phyloP scores from a whole-genome alignment of 139 green algal genomes.

The Chlorella sorokiniana region DNA sequence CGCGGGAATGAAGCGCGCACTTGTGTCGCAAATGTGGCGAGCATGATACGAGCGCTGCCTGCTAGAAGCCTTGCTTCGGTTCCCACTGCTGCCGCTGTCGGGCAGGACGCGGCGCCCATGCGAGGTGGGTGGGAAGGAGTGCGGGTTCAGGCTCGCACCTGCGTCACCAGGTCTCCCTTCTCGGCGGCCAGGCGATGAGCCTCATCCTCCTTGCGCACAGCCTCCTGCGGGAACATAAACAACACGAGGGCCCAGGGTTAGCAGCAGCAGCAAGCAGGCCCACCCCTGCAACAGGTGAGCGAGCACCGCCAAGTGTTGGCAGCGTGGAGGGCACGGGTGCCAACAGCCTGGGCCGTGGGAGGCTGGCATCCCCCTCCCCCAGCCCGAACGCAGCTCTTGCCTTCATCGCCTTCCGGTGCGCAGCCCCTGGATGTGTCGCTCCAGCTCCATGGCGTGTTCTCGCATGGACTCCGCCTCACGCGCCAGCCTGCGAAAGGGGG shows the following conservation, averaged over 20 bases:
- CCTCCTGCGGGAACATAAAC: conserved; percentile 11
- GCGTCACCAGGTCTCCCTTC: conserved; percentile 1
- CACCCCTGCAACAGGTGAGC: not conserved
- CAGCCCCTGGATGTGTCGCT: conserved; percentile 33
- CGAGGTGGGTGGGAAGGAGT: not conserved
- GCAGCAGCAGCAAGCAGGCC: not conserved
- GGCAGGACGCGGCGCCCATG: not conserved
- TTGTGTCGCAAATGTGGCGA: not conserved
- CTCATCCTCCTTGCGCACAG: conserved; percentile 30
- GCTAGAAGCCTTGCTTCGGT: not conserved
- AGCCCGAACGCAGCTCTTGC: not conserved
- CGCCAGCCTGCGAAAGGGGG: conserved; percentile 17
- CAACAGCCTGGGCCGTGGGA: not conserved
- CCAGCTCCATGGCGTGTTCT: conserved; percentile 30
- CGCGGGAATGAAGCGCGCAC: too few relatives aligned
- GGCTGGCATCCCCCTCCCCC: not conserved
- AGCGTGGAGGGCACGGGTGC: not conserved
- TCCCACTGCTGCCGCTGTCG: not conserved
- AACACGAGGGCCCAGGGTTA: not conserved
- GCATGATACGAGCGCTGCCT: not conserved
- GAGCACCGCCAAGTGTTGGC: not conserved
- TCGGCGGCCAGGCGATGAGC: conserved; percentile 14
- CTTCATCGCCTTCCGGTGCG: conserved; percentile 35
- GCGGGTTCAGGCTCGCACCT: not conserved
- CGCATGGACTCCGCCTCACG: conserved; percentile 6